Percentiles rank a stretch among this genome's conserved stretches.
Conservation (phyloP, 2,329 filamentous ascomycete species). For the Aspergillus neotritici region DNA sequence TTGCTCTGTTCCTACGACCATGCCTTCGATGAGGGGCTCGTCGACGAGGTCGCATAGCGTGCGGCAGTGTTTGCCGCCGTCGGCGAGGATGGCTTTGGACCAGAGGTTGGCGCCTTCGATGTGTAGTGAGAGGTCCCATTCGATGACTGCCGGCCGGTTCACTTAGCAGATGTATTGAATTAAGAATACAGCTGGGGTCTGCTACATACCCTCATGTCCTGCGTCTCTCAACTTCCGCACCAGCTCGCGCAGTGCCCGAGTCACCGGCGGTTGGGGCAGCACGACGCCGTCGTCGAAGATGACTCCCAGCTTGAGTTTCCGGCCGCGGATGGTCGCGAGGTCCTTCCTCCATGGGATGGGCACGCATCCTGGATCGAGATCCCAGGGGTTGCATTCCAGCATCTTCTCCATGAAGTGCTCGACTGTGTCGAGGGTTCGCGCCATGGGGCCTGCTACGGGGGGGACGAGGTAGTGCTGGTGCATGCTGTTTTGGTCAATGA, state of each 20-base stretch:
- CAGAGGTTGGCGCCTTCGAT: conserved; percentile 22
- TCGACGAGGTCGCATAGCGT: conserved; percentile 23
- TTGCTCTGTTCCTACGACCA: conserved; percentile 27
- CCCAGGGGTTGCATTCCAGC: conserved; percentile 17
- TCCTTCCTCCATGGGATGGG: conserved; percentile 25
- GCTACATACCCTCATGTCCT: conserved; percentile 39
- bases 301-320: conserved; percentile 55
- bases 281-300: conserved; percentile 56
- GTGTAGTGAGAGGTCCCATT: conserved; percentile 27
- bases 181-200: too few relatives aligned
- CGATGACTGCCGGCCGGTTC: conserved; percentile 22
- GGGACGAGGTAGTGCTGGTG: conserved; percentile 30
- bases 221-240: conserved; percentile 53
- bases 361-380: conserved; percentile 40
- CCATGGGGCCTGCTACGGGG: conserved; percentile 24
- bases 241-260: conserved; percentile 48
- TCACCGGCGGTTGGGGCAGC: conserved; percentile 54
- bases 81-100: conserved; percentile 25
- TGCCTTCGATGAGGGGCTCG: conserved; percentile 27
- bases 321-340: conserved; percentile 14
- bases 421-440: conserved; percentile 18
- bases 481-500: conserved; percentile 36
- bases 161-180: background rate
- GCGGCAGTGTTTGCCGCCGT: conserved; percentile 26
- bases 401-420: conserved; percentile 27